Evolutionary conservation across 2,329 filamentous ascomycete genomes (phyloP), one percentile per base, ranked within the genome.

Genomic region (Xylariaceae sp.): DNA sequence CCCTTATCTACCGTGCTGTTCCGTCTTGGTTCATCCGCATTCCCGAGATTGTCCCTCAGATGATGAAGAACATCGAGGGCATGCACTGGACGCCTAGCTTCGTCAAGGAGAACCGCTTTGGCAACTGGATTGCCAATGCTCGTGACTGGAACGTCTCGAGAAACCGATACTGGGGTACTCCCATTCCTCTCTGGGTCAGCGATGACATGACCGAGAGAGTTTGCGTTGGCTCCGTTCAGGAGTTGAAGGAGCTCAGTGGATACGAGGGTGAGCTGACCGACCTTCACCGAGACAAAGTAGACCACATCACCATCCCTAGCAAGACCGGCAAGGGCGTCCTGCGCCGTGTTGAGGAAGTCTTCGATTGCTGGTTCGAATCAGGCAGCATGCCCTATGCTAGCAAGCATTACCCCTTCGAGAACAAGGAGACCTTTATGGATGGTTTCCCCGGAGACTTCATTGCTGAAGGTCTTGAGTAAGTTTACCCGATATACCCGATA

Each of bases 331-430:
- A 93, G 71, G 92, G 92, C 17, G 80, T 82, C n/a, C 78, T 97
- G 63, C 87, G 82, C 68, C 87, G 92, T 66, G 82, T 94, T 8
- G 87, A 91, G 55, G 92, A 96, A 72, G 90, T 97, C 3, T 96
- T 97, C 68, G 92, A 97, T 76, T 97, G 92, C 72, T 97, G 92
- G 92, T 96, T 96, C 64, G 92, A 97, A 75, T 96, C 92, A 49
- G 92, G 92, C 61, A 92, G 89, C 71, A 97, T 97, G 92, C 92
- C 92, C 2, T 97, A 96, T 71, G 89, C 90, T 48, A 92, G 88
- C 65, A 85, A 89, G 63, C 92, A 97, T 73, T 97, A 95, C 71
- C 92, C 92, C 5, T 97, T 97, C 71, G 89, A 93, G 75, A 94
- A 94, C 70, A 84, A 87, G 66, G 89, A 92, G 8, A 82, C 87